Evolutionary conservation across 306 rosid species (phyloP).

Genomic region (barrel medic (Medicago truncatula)): DNA sequence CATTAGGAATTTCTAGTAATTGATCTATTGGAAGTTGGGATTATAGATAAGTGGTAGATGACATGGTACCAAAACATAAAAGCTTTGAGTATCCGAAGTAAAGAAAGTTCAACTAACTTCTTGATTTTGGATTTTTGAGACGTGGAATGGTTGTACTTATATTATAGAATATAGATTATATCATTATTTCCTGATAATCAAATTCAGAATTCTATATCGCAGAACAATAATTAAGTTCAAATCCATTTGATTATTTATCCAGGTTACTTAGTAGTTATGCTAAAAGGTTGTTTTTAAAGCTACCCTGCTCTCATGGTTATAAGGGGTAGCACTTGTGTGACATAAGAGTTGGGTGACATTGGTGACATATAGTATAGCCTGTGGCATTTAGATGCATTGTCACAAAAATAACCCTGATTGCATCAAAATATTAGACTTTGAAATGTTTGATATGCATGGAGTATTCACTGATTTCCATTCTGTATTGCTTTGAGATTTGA

Average conservation of each 20-base stretch:
- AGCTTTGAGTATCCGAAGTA: not conserved
- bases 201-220: not conserved
- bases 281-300: constrained; percentile 2
- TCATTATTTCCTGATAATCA: not conserved
- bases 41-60: not conserved
- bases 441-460: not conserved
- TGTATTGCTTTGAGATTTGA: too few species aligned
- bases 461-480: not conserved
- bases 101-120: not conserved
- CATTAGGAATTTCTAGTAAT: not conserved
- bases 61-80: not conserved
- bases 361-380: not conserved
- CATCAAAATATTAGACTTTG: constrained; percentile 20
- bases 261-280: not conserved
- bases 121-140: not conserved
- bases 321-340: too few species aligned
- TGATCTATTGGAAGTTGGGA: not conserved
- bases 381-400: constrained; percentile 1
- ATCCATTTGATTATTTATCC: not conserved
- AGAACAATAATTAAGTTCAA: not conserved
- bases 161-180: not conserved
- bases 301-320: not conserved
- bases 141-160: not conserved
- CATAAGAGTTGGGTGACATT: too few species aligned
- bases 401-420: constrained; percentile 10